Percentiles rank a stretch among this genome's conserved stretches.
Evolutionary conservation across 345 rosid species (phyloP).

Genomic region (Corymbia maculata): DNA sequence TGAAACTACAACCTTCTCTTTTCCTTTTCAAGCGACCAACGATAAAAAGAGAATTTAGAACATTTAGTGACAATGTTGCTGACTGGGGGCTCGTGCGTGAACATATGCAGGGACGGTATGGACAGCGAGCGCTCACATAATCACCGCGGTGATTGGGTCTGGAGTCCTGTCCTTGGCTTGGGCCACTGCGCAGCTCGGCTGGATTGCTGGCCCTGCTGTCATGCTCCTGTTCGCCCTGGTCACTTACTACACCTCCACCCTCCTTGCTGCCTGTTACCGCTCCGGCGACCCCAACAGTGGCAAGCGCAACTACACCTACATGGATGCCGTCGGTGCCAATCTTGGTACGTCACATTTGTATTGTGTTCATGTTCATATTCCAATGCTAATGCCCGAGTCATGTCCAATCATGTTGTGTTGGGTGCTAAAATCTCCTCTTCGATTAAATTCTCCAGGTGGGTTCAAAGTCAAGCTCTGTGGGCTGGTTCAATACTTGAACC

Average conservation of each 20-base stretch:
- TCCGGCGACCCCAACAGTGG: slow-evolving; percentile 32
- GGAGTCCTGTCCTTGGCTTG: slow-evolving; percentile 39
- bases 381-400: neutral
- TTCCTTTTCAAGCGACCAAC: neutral
- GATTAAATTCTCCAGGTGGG: slow-evolving; percentile 37
- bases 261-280: slow-evolving; percentile 45
- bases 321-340: slow-evolving; percentile 43
- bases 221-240: slow-evolving; percentile 28
- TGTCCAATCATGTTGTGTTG: neutral
- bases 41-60: neutral
- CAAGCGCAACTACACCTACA: slow-evolving; percentile 52
- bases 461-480: slow-evolving; percentile 54
- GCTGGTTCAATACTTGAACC: slow-evolving; percentile 49
- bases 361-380: neutral
- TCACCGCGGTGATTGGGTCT: slow-evolving; percentile 42
- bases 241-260: slow-evolving; percentile 37
- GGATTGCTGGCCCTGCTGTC: slow-evolving; percentile 33
- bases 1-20: neutral
- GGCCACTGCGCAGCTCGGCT: slow-evolving; percentile 44
- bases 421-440: slow-evolving; percentile 2
- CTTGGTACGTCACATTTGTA: slow-evolving; percentile 16
- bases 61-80: neutral
- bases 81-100: neutral
- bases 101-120: slow-evolving; percentile 19
- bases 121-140: slow-evolving; percentile 39